Percentiles rank a stretch among this genome's conserved stretches.
These are phyloP conservation scores for Vicia villosa DNA, from an alignment of 306 rosid genomes.

Conservation along the genomic window DNA sequence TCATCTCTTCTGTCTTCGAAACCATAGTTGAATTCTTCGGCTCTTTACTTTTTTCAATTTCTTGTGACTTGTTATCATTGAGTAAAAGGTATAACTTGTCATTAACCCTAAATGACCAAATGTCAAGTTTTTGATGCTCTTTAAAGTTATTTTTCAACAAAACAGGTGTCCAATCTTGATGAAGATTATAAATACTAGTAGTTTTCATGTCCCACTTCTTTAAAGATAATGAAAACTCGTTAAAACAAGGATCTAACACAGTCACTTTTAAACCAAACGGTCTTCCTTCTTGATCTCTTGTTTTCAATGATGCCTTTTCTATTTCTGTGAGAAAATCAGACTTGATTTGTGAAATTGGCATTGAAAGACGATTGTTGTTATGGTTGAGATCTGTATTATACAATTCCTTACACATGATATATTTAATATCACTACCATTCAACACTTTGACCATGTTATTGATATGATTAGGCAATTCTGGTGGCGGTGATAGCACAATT, in stretches of 20 bases:
- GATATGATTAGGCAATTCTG: background rate
- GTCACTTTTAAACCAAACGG: background rate
- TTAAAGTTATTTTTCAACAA: background rate
- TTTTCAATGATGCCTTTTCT: background rate
- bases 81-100: background rate
- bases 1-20: no score
- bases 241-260: background rate
- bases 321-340: background rate
- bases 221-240: background rate
- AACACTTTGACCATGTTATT: background rate
- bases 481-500: background rate
- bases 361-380: background rate
- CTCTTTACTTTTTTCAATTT: background rate
- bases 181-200: background rate
- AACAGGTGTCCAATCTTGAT: background rate
- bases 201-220: background rate
- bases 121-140: background rate
- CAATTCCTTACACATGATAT: background rate
- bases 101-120: slow-evolving; percentile 2
- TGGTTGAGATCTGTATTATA: background rate
- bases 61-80: background rate
- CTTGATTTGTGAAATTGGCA: background rate
- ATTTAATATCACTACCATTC: background rate
- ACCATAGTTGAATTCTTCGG: background rate
- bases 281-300: background rate